Evolutionary conservation across 345 rosid genomes (phyloP), one percentile per base, ranked within the genome.

Genomic region (Viola odorata): DNA sequence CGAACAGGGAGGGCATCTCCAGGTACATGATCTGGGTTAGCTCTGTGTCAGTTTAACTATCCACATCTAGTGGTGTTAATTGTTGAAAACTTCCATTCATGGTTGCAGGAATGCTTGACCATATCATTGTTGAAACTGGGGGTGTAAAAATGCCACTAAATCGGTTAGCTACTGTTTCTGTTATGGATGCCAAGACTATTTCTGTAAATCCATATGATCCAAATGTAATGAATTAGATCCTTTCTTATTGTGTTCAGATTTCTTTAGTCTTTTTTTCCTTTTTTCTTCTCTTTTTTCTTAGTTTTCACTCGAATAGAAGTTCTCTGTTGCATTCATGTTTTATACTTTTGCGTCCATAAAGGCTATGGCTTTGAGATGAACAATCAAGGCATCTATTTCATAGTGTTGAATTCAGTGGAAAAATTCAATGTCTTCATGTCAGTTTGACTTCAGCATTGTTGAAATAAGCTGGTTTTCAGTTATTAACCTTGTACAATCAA

Each of bases 151-250:
- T 88, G 87, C 84, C 96, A 7, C 77, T 94, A 58, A 83, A 63
- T 80, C 95, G 88, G 73, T 44, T 88, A 57, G 99, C 97, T 70
- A 81, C 85, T 58, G 97, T 94, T 70, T 84, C 96, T 6, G 95
- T 90, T n/a, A 7, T 94, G 3, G 99, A 94, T 78, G 69, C 89
- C 0, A 90, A 94, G 69, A 94, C 99, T 0, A 68, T 94, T 38
- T 94, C 95, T 7, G 75, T 90, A 17, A 94, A 90, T 78, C 97
- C 99, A 2, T 94, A 88, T 40, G 96, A 94, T 87, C 92, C 95
- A 48, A 75, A 80, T 74, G 97, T 92, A 80, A 83, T 69, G 12
- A 45, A 12, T 58, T 53, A 17, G 7, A 7, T 59, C 49, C 55
- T 60, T 45, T 53, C 59, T 41, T 41, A 53, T 36, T 13, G 40